These are phyloP conservation scores for Rhynchospora breviuscula DNA, from an alignment of 176 grass and related monocot species.

Conservation along the genomic window DNA sequence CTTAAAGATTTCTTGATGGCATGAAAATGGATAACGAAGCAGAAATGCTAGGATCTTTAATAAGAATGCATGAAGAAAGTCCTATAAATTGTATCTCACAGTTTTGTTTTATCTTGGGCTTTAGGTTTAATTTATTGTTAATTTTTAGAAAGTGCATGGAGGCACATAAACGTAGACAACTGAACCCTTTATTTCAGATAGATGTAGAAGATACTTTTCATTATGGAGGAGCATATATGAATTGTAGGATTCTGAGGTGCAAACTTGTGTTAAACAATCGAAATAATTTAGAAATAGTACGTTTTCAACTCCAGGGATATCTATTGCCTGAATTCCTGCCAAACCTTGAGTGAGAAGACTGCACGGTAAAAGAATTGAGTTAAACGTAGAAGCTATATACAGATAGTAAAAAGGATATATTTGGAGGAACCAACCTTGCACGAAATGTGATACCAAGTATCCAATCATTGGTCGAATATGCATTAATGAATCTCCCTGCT, in stretches of 20 bases:
- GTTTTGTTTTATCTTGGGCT: not conserved
- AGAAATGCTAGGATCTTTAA: not conserved
- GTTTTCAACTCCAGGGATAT: conserved; percentile 70
- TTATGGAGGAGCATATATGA: not conserved
- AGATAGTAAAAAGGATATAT: not conserved
- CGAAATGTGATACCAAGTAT: conserved; percentile 78
- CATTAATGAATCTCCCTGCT: conserved; percentile 78
- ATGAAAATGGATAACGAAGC: not conserved
- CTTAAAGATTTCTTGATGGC: not conserved
- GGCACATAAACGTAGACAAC: not conserved
- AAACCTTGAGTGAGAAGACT: conserved; percentile 89
- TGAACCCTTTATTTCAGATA: not conserved
- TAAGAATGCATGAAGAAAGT: not conserved
- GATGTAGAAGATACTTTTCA: not conserved
- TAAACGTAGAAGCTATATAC: not conserved
- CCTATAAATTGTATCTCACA: not conserved
- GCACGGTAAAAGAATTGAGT: conserved; percentile 17
- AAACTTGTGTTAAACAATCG: not conserved
- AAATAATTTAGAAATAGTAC: conserved; percentile 27
- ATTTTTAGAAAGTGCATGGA: not conserved
- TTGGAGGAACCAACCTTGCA: conserved; percentile 49
- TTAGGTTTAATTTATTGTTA: not conserved
- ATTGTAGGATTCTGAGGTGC: not conserved
- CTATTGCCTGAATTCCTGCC: conserved; percentile 77
- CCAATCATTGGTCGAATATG: conserved; percentile 86